Percentiles rank a stretch among this genome's conserved stretches.
Evolutionary conservation across 2,329 filamentous ascomycete genomes (phyloP).

Genomic region (Falciphora oryzae): DNA sequence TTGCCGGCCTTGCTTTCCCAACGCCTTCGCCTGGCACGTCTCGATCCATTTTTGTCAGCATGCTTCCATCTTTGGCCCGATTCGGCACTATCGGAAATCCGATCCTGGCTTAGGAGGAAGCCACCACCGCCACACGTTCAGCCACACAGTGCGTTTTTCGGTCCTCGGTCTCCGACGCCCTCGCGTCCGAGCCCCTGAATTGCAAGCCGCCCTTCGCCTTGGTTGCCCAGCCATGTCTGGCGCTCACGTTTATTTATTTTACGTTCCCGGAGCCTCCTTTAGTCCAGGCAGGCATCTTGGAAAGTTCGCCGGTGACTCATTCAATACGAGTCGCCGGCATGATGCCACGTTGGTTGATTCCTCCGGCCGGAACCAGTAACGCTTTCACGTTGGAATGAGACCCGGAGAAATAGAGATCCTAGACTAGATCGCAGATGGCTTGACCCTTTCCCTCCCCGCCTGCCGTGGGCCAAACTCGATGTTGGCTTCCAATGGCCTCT

Average conservation of each 20-base stretch:
- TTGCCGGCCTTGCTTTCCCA: not conserved
- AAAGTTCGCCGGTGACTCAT: not conserved
- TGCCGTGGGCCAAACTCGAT: too few species aligned
- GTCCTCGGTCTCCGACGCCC: not conserved
- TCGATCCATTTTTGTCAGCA: not conserved
- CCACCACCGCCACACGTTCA: not conserved
- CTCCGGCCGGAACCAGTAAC: too few species aligned
- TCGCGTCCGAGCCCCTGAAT: not conserved
- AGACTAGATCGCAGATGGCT: too few species aligned
- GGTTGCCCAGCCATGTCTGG: too few species aligned
- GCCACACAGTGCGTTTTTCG: not conserved
- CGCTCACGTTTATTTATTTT: not conserved
- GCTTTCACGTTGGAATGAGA: too few species aligned
- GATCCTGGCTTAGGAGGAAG: not conserved
- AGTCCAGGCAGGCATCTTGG: too few species aligned
- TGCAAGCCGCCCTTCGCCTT: not conserved
- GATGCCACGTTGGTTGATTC: not conserved
- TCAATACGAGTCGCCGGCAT: not conserved
- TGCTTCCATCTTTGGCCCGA: not conserved
- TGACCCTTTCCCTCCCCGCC: too few species aligned
- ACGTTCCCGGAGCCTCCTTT: not conserved
- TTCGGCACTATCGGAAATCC: not conserved
- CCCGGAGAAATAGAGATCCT: too few species aligned
- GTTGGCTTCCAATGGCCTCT: too few species aligned
- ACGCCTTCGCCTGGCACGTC: too few species aligned